phyloP scores from a whole-genome alignment of 495 filamentous ascomycete species.

The Lepidopterella palustris region DNA sequence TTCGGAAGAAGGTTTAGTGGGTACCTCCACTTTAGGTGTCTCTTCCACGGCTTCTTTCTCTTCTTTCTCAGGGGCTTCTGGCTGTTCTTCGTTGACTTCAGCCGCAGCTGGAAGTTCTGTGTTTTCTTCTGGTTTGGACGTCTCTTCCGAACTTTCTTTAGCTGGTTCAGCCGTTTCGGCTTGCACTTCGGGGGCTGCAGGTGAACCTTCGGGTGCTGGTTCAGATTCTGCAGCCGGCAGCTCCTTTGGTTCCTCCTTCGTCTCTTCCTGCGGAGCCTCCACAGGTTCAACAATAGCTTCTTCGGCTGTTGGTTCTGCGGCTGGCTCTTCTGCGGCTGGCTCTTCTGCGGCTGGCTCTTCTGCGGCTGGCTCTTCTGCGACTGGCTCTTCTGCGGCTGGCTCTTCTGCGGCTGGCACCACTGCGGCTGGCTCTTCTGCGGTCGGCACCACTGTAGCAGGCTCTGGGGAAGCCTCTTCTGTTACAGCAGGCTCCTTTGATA shows the following conservation, averaged over 20 bases:
- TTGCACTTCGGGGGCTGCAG: too few relatives aligned
- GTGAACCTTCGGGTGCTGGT: too few relatives aligned
- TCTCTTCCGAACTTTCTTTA: too few relatives aligned
- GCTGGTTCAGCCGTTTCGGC: background rate
- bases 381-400: background rate
- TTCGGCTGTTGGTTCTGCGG: background rate
- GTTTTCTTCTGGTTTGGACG: too few relatives aligned
- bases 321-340: background rate
- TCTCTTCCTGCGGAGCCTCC: background rate
- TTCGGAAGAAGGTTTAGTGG: background rate
- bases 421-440: background rate
- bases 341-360: background rate
- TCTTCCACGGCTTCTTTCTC: background rate
- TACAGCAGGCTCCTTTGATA: background rate
- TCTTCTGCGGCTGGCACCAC: background rate
- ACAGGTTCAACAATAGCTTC: background rate
- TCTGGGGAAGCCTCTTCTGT: background rate
- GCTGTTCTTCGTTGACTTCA: background rate
- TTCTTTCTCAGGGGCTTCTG: background rate
- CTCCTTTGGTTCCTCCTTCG: background rate
- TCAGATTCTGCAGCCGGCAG: background rate
- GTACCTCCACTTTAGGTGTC: background rate
- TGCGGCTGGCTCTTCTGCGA: background rate
- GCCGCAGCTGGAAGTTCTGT: background rate
- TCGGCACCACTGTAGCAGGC: background rate